These are phyloP conservation scores for Gnetum montanum DNA, from an alignment of 75 land plant genomes.

Conservation along the genomic window DNA sequence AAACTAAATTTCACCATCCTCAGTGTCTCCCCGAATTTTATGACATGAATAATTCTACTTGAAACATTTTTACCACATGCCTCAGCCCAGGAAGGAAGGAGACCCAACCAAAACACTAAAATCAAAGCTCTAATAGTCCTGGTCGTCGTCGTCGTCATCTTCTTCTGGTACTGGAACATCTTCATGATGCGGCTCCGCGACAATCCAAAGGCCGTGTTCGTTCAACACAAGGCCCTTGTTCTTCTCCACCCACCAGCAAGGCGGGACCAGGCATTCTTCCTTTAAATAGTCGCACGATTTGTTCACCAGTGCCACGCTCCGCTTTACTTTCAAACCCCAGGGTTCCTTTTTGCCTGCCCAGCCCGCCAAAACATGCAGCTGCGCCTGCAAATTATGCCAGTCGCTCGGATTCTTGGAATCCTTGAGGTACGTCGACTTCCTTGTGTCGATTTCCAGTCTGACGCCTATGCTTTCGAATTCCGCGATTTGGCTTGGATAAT, in stretches of 20 bases:
- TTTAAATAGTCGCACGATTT: slow-evolving; percentile 52
- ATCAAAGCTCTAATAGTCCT: no score
- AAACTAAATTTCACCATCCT: no score
- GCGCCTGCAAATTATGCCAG: slow-evolving; percentile 70
- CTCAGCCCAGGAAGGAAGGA: no score
- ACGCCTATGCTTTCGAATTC: slow-evolving; percentile 32
- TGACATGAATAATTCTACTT: no score
- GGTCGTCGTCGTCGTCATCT: no score
- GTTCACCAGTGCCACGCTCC: slow-evolving; percentile 60
- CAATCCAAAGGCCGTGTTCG: slow-evolving; percentile 44
- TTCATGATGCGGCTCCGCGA: slow-evolving; percentile 31
- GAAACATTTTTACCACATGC: no score
- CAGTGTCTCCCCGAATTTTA: no score
- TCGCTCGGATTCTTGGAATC: slow-evolving; percentile 29
- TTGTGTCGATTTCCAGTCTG: slow-evolving; percentile 41
- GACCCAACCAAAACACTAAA: no score
- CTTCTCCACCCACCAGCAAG: slow-evolving; percentile 70
- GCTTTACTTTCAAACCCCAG: slow-evolving; percentile 34
- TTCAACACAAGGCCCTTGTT: slow-evolving; percentile 61
- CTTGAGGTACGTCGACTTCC: slow-evolving; percentile 50
- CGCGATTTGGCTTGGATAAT: slow-evolving; percentile 30
- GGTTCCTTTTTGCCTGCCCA: slow-evolving; percentile 36
- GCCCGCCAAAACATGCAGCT: slow-evolving; percentile 57
- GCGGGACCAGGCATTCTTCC: slow-evolving; percentile 46
- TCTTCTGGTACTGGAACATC: slow-evolving; percentile 34